phyloP scores from a whole-genome alignment of 768 basidiomycete genomes.

The Phaeotremella fagi region DNA sequence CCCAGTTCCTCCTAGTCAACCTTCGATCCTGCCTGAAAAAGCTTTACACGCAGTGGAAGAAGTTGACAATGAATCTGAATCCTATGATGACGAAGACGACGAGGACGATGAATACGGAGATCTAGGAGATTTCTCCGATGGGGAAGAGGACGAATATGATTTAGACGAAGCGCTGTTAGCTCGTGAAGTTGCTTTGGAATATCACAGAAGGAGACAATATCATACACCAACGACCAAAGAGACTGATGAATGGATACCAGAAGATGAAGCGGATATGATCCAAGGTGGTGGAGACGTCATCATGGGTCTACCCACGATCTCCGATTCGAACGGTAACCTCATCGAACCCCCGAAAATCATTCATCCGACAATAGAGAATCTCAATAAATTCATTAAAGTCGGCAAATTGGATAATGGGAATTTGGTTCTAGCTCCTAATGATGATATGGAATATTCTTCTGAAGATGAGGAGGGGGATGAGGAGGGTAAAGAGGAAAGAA shows the following conservation, averaged over 20 bases:
- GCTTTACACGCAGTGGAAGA: not conserved
- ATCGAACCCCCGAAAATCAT: slow-evolving; percentile 22
- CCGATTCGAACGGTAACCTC: slow-evolving; percentile 5
- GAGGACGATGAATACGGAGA: slow-evolving; percentile 34
- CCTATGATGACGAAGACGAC: slow-evolving; percentile 9
- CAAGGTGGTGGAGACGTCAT: slow-evolving; percentile 22
- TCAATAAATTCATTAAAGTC: slow-evolving; percentile 26
- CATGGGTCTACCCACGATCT: slow-evolving; percentile 29
- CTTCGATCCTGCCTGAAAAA: not conserved
- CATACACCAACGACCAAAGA: slow-evolving; percentile 23
- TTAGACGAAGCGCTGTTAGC: slow-evolving; percentile 34
- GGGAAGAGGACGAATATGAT: slow-evolving; percentile 36
- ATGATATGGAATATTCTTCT: slow-evolving; percentile 18
- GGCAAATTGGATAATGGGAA: slow-evolving; percentile 42
- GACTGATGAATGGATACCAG: slow-evolving; percentile 11
- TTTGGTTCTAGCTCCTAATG: slow-evolving; percentile 34
- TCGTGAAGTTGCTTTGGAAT: slow-evolving; percentile 33
- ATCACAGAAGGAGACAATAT: slow-evolving; percentile 31
- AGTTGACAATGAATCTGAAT: not conserved
- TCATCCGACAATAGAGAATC: slow-evolving; percentile 35
- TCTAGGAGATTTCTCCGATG: slow-evolving; percentile 19
- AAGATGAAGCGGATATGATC: slow-evolving; percentile 48
- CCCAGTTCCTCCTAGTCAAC: not conserved
- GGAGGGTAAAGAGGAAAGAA: slow-evolving; percentile 12
- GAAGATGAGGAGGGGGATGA: slow-evolving; percentile 23